phyloP scores from a whole-genome alignment of 306 rosid genomes.

The Cicer arietinum region DNA sequence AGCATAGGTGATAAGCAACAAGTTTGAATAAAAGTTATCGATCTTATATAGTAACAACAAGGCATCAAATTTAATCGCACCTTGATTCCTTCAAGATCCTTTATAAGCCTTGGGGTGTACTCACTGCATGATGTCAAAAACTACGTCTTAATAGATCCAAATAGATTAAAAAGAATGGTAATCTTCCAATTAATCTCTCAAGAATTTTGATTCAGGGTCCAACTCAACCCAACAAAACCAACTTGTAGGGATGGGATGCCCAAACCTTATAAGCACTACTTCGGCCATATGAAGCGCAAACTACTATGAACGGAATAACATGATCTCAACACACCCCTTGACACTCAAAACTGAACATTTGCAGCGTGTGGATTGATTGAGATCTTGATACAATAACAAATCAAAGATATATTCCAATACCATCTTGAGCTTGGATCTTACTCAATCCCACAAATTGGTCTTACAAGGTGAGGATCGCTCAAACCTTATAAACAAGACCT shows the following conservation, averaged over 20 bases:
- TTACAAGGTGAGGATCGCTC: neutral
- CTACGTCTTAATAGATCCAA: conserved; percentile 23
- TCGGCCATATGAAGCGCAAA: neutral
- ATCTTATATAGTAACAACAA: conserved; percentile 41
- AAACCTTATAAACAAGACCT: neutral
- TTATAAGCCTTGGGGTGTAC: conserved; percentile 89
- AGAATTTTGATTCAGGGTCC: neutral
- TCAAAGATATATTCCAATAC: neutral
- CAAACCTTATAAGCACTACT: neutral
- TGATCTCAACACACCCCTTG: neutral
- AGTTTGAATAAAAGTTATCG: conserved; percentile 36
- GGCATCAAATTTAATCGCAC: conserved; percentile 51
- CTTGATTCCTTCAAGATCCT: conserved; percentile 91
- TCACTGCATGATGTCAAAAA: conserved; percentile 64
- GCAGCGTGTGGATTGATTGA: neutral
- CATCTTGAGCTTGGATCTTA: neutral
- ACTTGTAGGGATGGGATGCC: neutral
- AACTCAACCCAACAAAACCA: conserved; percentile 1
- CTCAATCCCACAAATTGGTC: neutral
- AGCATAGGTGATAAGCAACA: conserved; percentile 10
- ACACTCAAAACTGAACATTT: neutral
- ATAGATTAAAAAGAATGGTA: conserved; percentile 24
- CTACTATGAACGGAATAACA: neutral
- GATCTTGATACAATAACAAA: neutral
- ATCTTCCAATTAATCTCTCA: neutral